Evolutionary conservation across 495 filamentous ascomycete species (phyloP), one percentile per base, ranked within the genome.

Genomic region (Lophiostoma macrostomum): DNA sequence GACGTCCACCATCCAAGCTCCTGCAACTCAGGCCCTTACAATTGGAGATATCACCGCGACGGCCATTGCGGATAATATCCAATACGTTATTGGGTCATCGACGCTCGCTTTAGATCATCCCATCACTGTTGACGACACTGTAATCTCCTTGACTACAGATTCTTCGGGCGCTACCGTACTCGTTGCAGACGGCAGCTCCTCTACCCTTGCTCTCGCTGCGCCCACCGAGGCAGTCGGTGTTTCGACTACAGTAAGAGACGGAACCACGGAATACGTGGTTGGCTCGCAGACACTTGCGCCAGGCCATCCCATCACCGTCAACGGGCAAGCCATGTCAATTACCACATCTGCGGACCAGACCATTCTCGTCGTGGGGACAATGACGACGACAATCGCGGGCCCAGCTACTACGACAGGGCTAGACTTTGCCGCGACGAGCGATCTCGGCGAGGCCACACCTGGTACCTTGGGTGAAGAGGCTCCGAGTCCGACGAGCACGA

Each of bases 231-330:
- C n/a, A 11, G n/a, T 19, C n/a, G n/a, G n/a, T n/a, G 12, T 51
- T 5, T 47, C 44, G 11, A 52, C 57, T 0, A 44, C 16, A 4
- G 27, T 55, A 1, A 16, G 50, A 36, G 24, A 25, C 3, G 50
- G 50, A 3, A 31, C 38, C 6, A 56, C 50, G 1, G 13, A 50
- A n/a, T 56, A 61, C 27, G 19, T 55, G 38, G 41, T 55, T 27
- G 46, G 12, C 23, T 37, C 30, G 22, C 50, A 61, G 18, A 60
- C 56, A 1, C 41, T 60, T 2, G 16, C 14, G 13, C 42, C 50
- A 5, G 56, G 56, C 20, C 50, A 60, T 22, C 49, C 56, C 5
- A 37, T 54, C 14, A 53, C 49, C 5, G 13, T 60, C n/a, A 19
- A 34, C n/a, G 43, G 37, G 1, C 44, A 25, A 2, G 32, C 16